Percentiles rank a stretch among this genome's conserved stretches.
phyloP scores from a whole-genome alignment of 805 yeast species.

The Metschnikowia lachancei region DNA sequence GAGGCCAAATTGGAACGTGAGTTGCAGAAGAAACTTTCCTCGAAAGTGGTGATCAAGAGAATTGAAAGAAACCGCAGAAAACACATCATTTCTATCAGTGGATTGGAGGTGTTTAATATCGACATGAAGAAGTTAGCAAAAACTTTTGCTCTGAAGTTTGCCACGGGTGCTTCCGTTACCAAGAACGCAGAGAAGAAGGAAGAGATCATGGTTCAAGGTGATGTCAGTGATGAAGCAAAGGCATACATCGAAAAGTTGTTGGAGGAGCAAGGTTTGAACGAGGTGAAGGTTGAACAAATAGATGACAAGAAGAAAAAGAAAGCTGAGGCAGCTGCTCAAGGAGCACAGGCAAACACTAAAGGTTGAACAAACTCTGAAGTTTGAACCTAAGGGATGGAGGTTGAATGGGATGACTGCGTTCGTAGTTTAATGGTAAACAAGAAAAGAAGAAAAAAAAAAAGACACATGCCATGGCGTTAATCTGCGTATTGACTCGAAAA shows the following conservation, averaged over 20 bases:
- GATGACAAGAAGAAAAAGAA: slow-evolving; percentile 77
- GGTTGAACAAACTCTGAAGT: not conserved
- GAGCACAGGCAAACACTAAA: slow-evolving; percentile 9
- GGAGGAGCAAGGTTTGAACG: slow-evolving; percentile 76
- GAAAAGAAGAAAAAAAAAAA: no score
- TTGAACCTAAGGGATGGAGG: not conserved
- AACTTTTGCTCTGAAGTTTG: slow-evolving; percentile 89
- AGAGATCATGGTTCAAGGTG: slow-evolving; percentile 91
- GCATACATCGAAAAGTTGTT: slow-evolving; percentile 66
- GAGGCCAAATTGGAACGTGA: slow-evolving; percentile 84
- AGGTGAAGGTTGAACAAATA: slow-evolving; percentile 84
- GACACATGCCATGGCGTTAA: no score
- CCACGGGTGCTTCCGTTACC: slow-evolving; percentile 92
- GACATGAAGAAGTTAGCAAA: slow-evolving; percentile 90
- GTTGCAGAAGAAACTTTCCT: slow-evolving; percentile 69
- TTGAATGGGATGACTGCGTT: not conserved
- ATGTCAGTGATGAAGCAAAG: slow-evolving; percentile 88
- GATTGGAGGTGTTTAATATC: slow-evolving; percentile 82
- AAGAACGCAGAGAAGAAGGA: slow-evolving; percentile 90
- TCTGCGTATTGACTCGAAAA: no score
- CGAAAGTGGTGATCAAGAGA: slow-evolving; percentile 79
- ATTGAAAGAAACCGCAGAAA: slow-evolving; percentile 89
- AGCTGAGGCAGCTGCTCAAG: slow-evolving; percentile 21
- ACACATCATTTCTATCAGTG: slow-evolving; percentile 80
- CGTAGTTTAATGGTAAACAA: no score